Evolutionary conservation across 768 basidiomycete genomes (phyloP).

Genomic region (Gyrodon lividus): DNA sequence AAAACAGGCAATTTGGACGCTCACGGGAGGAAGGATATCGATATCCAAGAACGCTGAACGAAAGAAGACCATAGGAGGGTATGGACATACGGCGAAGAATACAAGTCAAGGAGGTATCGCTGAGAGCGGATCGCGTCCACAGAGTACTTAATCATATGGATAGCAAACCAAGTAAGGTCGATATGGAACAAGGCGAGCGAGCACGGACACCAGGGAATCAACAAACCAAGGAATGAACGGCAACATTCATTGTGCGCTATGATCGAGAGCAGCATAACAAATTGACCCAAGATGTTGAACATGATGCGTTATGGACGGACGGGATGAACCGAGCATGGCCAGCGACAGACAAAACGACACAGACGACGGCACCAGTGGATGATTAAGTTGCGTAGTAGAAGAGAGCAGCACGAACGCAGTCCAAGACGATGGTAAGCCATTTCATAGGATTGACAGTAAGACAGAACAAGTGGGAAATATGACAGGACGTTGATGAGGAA

Average conservation of each 20-base stretch:
- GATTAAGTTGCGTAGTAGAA: conserved; percentile 4
- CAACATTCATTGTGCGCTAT: conserved; percentile 9
- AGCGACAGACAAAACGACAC: conserved; percentile 22
- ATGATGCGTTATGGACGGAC: conserved; percentile 12
- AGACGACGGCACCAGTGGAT: conserved; percentile 4
- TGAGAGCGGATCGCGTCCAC: too few relatives aligned
- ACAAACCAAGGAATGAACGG: background rate
- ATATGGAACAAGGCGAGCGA: conserved; percentile 13
- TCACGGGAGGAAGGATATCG: background rate
- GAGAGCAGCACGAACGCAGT: conserved; percentile 6
- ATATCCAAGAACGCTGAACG: conserved; percentile 26
- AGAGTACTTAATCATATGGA: too few relatives aligned
- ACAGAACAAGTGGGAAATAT: conserved; percentile 24
- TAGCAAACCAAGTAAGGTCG: too few relatives aligned
- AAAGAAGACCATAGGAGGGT: conserved; percentile 3
- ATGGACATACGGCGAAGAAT: conserved; percentile 7
- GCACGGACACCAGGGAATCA: conserved; percentile 16
- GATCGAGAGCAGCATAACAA: conserved; percentile 28
- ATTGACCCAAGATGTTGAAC: conserved; percentile 16
- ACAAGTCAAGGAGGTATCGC: conserved; percentile 16
- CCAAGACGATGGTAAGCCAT: background rate
- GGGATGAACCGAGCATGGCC: conserved; percentile 1
- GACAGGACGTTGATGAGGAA: conserved; percentile 19
- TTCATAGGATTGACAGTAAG: conserved; percentile 4
- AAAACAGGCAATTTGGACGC: background rate